phyloP scores from a whole-genome alignment of 2,329 filamentous ascomycete species.

The Diaporthe citriasiana region DNA sequence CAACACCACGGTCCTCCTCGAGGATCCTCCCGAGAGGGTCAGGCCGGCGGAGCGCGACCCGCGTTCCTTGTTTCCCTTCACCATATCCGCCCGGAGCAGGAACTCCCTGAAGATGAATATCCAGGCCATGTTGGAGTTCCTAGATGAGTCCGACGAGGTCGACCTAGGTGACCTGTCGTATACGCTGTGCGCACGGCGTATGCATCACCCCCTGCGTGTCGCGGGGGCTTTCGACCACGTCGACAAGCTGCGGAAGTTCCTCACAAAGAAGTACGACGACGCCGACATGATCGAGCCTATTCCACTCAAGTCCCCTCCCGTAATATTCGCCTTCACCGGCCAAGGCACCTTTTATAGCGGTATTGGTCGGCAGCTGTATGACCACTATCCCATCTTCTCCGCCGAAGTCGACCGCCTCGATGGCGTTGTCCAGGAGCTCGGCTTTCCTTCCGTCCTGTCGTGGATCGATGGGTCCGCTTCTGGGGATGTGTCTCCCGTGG shows the following conservation, averaged over 20 bases:
- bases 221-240: too few species aligned
- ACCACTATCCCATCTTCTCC: constrained; percentile 51
- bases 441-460: constrained; percentile 58
- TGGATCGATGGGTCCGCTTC: constrained; percentile 57
- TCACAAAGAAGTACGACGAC: constrained; percentile 40
- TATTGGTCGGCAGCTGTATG: constrained; percentile 54
- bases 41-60: constrained; percentile 44
- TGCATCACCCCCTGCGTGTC: too few species aligned
- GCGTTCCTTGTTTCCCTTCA: not conserved
- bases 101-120: too few species aligned
- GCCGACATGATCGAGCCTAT: constrained; percentile 44
- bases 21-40: constrained; percentile 43
- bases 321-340: constrained; percentile 60
- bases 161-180: too few species aligned
- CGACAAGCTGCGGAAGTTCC: not conserved
- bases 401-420: constrained; percentile 54
- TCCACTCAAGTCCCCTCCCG: constrained; percentile 44
- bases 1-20: constrained; percentile 2
- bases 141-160: too few species aligned
- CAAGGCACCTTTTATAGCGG: constrained; percentile 56
- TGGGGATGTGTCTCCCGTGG: constrained; percentile 27
- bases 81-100: too few species aligned
- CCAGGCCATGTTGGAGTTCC: too few species aligned
- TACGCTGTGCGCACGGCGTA: too few species aligned
- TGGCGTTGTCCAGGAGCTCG: constrained; percentile 47